These are phyloP conservation scores for Neckera pumila DNA, from an alignment of 225 moss, liverwort and hornwort species.

Conservation along the genomic window DNA sequence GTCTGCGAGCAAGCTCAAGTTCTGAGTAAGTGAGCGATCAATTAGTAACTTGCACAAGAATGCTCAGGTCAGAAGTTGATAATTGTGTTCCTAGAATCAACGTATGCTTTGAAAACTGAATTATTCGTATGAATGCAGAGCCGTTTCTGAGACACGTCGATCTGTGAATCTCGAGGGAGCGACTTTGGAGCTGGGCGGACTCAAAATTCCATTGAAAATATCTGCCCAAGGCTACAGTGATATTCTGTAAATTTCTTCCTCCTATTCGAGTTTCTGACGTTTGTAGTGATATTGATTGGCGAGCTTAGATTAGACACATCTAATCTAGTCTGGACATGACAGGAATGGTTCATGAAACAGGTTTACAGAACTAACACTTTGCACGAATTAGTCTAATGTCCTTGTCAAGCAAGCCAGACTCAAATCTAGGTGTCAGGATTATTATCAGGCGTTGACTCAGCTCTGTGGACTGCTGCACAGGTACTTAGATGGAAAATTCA, in stretches of 20 bases:
- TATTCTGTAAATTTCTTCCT: conserved; percentile 42
- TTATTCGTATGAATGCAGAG: conserved; percentile 21
- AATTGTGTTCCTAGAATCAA: neutral
- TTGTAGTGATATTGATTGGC: neutral
- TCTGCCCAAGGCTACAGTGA: conserved; percentile 82
- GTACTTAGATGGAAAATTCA: conserved; percentile 74
- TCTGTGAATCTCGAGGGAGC: conserved; percentile 75
- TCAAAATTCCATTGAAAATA: conserved; percentile 64
- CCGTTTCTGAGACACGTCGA: conserved; percentile 52
- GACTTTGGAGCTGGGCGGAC: conserved; percentile 51
- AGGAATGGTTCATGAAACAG: neutral
- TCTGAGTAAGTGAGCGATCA: conserved; percentile 44
- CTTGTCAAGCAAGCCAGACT: neutral
- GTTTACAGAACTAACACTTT: neutral
- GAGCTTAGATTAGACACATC: neutral
- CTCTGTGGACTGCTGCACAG: conserved; percentile 29
- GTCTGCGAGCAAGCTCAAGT: conserved; percentile 58
- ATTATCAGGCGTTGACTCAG: neutral
- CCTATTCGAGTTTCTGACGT: neutral
- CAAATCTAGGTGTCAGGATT: neutral
- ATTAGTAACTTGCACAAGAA: neutral
- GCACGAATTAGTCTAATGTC: neutral
- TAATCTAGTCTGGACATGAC: neutral
- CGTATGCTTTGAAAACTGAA: neutral
- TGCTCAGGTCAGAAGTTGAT: neutral